A percentile compares a stretch with the other conserved stretches of the same genome.
Conservation (phyloP, 2,329 filamentous ascomycete genomes). For the Berkeleyomyces rouxiae region DNA sequence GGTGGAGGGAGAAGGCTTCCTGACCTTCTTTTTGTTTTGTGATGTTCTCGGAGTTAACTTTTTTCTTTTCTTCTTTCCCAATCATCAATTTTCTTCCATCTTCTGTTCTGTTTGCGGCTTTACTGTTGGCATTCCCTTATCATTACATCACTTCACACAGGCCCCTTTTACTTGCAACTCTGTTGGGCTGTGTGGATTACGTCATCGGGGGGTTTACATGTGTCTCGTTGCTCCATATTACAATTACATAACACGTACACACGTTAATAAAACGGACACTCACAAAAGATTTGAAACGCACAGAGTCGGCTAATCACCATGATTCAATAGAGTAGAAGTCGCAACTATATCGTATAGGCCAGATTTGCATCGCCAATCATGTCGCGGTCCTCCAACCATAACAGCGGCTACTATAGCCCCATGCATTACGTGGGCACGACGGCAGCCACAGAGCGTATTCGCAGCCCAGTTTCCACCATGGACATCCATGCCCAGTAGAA, state of each 20-base stretch:
- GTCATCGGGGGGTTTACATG: background rate
- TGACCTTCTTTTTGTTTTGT: background rate
- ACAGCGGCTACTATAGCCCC: no score
- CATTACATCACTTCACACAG: conserved; percentile 1
- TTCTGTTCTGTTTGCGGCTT: background rate
- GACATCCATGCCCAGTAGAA: background rate
- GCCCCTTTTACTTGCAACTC: background rate
- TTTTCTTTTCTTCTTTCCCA: background rate
- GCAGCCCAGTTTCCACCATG: background rate
- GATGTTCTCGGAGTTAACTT: background rate
- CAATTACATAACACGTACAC: background rate
- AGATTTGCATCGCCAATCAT: no score
- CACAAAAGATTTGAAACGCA: no score
- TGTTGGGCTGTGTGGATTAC: background rate
- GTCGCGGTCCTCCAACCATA: no score
- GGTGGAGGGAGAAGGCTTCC: no score
- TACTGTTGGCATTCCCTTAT: background rate
- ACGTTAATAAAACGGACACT: conserved; percentile 4
- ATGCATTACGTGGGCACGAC: no score
- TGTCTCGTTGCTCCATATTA: background rate
- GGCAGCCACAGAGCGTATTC: no score
- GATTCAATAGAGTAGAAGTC: no score
- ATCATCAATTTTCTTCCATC: background rate
- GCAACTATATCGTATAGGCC: no score
- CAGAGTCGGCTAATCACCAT: no score